Evolutionary conservation across 345 rosid species (phyloP), one percentile per base, ranked within the genome.

Genomic region (Hypericum perforatum): DNA sequence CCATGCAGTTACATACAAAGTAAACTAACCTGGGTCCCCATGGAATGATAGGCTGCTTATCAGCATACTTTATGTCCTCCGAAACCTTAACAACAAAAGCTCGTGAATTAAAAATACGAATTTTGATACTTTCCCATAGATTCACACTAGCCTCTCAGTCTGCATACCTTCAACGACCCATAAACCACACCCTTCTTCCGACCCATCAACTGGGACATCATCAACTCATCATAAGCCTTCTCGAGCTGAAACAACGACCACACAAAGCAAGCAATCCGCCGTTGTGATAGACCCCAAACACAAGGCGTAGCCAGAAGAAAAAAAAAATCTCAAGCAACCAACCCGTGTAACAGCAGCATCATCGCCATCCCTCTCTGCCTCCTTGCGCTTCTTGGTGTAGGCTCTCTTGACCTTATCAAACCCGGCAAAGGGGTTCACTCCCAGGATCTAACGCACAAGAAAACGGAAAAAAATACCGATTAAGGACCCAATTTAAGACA

Each of bases 151-250:
- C 32, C 32, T 22, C 32, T 22, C 32, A 22, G 32, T 22, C 32
- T 22, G 32, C 7, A 57, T 57, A 84, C 97, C 92, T 94, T 73
- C 58, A 88, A 75, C 3, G 97, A 88, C 63, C 97, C 94, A 52
- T 69, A 88, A 15, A 86, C 68, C 63, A 92, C 71, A 39, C 99
- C 99, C 67, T 82, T 77, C 74, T 88, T 88, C 63, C 97, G 78
- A 55, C 81, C 74, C 62, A 61, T 67, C 55, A 94, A 71, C 63
- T 94, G 97, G 22, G 78, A 69, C 86, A 85, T 86, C 86, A 94
- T 94, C 67, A 94, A 76, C 70, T 86, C 86, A 80, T 94, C 99
- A 64, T 94, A 94, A 29, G 99, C 97, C 74, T 84, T 85, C 78
- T 89, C 99, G 62, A 94, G 84, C 99, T 94, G 75, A 39, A 66